Evolutionary conservation across 768 basidiomycete species (phyloP).

Genomic region (Pleurotus ostreatus): DNA sequence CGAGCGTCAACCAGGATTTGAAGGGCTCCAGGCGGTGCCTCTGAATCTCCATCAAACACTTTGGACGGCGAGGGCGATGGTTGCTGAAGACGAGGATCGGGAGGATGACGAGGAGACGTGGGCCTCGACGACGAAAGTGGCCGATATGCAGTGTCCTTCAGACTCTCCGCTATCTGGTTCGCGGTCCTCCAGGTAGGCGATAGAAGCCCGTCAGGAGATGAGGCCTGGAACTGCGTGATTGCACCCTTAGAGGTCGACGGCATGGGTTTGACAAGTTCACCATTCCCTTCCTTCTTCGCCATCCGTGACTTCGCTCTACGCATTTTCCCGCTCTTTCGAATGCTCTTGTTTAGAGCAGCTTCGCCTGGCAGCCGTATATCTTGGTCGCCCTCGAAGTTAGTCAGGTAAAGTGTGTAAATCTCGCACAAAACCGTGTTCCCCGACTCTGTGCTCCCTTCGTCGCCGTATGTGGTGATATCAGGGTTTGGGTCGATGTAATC

Average conservation of each 20-base stretch:
- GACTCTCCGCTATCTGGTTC: neutral
- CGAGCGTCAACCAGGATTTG: constrained; percentile 40
- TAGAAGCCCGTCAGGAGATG: neutral
- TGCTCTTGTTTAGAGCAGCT: constrained; percentile 39
- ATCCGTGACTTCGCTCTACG: constrained; percentile 33
- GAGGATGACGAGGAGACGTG: neutral
- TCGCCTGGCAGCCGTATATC: constrained; percentile 58
- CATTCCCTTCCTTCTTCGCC: constrained; percentile 3
- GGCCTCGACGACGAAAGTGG: neutral
- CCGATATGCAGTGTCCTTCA: neutral
- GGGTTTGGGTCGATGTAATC: constrained; percentile 32
- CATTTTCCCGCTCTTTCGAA: constrained; percentile 62
- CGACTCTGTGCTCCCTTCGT: constrained; percentile 19
- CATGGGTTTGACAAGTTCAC: neutral
- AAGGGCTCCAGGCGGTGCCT: neutral
- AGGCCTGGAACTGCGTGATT: too few relatives aligned
- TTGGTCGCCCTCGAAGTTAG: constrained; percentile 77
- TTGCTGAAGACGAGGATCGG: neutral
- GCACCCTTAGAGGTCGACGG: neutral
- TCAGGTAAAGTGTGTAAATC: constrained; percentile 57
- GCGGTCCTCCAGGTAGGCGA: neutral
- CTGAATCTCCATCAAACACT: neutral
- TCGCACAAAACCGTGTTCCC: constrained; percentile 33
- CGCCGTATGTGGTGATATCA: constrained; percentile 31
- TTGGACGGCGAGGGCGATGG: neutral